These are phyloP conservation scores for Sanguinoderma infundibulare DNA, from an alignment of 1,284 basidiomycete species.

Conservation along the genomic window DNA sequence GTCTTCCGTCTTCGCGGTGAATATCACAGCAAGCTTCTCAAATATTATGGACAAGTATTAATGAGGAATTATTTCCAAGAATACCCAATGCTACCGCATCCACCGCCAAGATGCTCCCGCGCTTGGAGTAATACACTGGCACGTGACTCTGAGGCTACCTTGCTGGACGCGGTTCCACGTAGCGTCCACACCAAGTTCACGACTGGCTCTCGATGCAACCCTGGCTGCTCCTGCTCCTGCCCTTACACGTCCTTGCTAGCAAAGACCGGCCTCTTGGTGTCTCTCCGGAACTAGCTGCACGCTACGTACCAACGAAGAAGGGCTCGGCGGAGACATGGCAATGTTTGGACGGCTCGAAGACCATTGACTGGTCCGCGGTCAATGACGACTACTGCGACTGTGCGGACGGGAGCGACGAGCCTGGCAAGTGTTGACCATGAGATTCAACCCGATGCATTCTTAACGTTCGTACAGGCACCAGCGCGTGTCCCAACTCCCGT, in stretches of 20 bases:
- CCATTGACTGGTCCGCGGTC: slow-evolving; percentile 77
- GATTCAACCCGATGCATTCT: background rate
- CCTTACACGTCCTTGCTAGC: slow-evolving; percentile 30
- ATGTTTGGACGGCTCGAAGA: slow-evolving; percentile 75
- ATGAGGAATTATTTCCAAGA: too few relatives aligned
- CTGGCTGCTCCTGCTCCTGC: slow-evolving; percentile 34
- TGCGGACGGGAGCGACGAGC: slow-evolving; percentile 91
- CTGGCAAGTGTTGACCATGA: slow-evolving; percentile 53
- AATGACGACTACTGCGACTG: slow-evolving; percentile 98
- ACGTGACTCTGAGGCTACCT: slow-evolving; percentile 20
- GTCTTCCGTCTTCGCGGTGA: background rate
- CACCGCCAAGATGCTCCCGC: too few relatives aligned
- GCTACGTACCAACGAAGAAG: slow-evolving; percentile 31
- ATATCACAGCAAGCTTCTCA: too few relatives aligned
- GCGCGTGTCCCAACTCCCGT: slow-evolving; percentile 77
- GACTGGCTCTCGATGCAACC: slow-evolving; percentile 28
- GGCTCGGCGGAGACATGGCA: slow-evolving; percentile 57
- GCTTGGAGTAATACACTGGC: background rate
- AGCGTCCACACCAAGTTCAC: slow-evolving; percentile 12
- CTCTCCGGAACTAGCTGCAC: slow-evolving; percentile 32
- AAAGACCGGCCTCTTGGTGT: slow-evolving; percentile 34
- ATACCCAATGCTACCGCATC: too few relatives aligned
- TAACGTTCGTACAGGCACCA: slow-evolving; percentile 68
- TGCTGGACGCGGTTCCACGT: slow-evolving; percentile 25
- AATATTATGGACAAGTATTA: too few relatives aligned